Percentiles rank a stretch among this genome's conserved stretches.
Evolutionary conservation across 2,329 filamentous ascomycete species (phyloP).

Genomic region (Onygena corvina): DNA sequence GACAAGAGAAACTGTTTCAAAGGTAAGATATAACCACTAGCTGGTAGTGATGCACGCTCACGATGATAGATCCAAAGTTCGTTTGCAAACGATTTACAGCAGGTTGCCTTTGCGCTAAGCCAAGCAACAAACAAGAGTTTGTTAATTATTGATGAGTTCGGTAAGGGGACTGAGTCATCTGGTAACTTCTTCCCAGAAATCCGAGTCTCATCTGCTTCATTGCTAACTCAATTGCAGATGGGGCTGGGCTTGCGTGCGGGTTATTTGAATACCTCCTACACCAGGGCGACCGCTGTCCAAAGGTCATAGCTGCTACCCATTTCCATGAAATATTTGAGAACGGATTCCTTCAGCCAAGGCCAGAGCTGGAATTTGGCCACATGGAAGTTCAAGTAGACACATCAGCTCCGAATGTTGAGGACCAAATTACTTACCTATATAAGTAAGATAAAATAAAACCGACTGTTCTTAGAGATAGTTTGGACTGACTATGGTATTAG

Average conservation of each 20-base stretch:
- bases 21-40: conserved; percentile 23
- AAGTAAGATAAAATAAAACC: conserved; percentile 31
- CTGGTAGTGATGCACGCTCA: conserved; percentile 4
- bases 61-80: conserved; percentile 45
- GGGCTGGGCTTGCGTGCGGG: conserved; percentile 51
- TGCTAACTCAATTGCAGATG: conserved; percentile 35
- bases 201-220: neutral
- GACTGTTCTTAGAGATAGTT: neutral
- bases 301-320: conserved; percentile 51
- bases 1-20: conserved; percentile 57
- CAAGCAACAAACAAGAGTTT: conserved; percentile 65
- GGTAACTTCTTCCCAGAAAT: conserved; percentile 24
- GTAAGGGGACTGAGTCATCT: conserved; percentile 53
- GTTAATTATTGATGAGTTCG: conserved; percentile 86
- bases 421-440: conserved; percentile 56
- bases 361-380: conserved; percentile 42
- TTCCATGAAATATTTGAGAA: conserved; percentile 48
- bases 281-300: conserved; percentile 41
- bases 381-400: conserved; percentile 45
- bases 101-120: conserved; percentile 64
- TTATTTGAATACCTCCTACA: conserved; percentile 47
- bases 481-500: conserved; percentile 22
- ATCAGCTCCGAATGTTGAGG: conserved; percentile 33
- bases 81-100: conserved; percentile 75
- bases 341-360: conserved; percentile 38